Conservation (phyloP, 108 stramenopile genomes). For the Cyclotella baltica region DNA sequence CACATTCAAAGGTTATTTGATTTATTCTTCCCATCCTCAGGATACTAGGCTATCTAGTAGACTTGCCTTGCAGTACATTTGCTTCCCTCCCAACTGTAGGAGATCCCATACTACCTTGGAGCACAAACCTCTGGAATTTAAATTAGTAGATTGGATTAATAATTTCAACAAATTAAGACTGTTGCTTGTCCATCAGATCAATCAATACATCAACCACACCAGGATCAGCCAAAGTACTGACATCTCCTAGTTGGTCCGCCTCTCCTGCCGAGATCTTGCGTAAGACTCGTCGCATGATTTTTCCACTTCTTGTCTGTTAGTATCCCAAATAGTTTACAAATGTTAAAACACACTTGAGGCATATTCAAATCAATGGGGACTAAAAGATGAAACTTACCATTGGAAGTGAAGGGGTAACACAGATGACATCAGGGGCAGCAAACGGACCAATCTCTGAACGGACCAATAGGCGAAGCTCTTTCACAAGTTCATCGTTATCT, state of each 20-base stretch:
- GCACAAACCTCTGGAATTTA: too few species aligned
- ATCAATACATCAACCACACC: conserved; percentile 78
- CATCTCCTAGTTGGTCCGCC: conserved; percentile 82
- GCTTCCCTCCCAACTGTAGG: too few species aligned
- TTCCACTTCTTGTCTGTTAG: conserved; percentile 76
- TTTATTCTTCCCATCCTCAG: too few species aligned
- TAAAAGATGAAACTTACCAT: conserved; percentile 52
- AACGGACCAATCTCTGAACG: conserved; percentile 85
- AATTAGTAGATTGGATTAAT: not conserved
- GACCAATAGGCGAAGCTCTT: conserved; percentile 77
- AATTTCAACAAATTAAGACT: not conserved
- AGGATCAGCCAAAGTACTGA: conserved; percentile 87
- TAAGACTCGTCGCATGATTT: conserved; percentile 93
- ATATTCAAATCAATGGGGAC: not conserved
- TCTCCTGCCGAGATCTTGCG: conserved; percentile 89
- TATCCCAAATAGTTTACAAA: not conserved
- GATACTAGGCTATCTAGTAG: too few species aligned
- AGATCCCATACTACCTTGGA: too few species aligned
- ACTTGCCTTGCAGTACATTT: too few species aligned
- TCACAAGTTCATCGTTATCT: conserved; percentile 66
- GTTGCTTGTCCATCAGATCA: conserved; percentile 41
- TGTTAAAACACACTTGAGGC: not conserved
- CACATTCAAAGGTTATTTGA: too few species aligned
- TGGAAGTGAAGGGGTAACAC: conserved; percentile 75
- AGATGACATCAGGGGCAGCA: conserved; percentile 85